Percentiles rank a stretch among this genome's conserved stretches.
Conservation (phyloP, 139 green algal genomes). For the Tetradesmus obliquus region DNA sequence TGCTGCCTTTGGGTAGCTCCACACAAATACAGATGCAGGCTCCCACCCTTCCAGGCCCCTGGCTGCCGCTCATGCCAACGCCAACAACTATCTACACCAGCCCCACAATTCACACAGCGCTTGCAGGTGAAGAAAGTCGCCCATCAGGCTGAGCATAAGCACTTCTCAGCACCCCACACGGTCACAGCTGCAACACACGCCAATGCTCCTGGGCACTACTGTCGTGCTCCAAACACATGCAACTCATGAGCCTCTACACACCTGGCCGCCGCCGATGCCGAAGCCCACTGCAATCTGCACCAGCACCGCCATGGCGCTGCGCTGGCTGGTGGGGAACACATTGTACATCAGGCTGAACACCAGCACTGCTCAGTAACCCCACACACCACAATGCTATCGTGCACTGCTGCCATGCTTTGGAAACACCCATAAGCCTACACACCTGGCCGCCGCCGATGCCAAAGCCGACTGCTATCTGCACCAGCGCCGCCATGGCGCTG, state of each 20-base stretch:
- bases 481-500: constrained; percentile 54
- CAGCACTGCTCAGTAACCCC: too few species aligned
- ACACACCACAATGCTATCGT: too few species aligned
- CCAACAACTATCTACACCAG: too few species aligned
- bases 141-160: too few species aligned
- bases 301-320: constrained; percentile 52
- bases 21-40: not conserved
- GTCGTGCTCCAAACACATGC: not conserved
- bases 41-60: too few species aligned
- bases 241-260: not conserved
- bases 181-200: too few species aligned
- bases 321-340: not conserved
- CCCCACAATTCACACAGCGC: too few species aligned
- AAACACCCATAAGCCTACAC: not conserved
- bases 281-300: constrained; percentile 75
- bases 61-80: not conserved
- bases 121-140: too few species aligned
- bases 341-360: too few species aligned
- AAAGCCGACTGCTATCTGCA: constrained; percentile 74
- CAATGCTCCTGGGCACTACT: too few species aligned
- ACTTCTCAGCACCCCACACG: too few species aligned
- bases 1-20: not conserved
- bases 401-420: not conserved
- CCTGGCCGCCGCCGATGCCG: constrained; percentile 81
- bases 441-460: constrained; percentile 83